phyloP scores from a whole-genome alignment of 23 red algal genomes.

The Agarophyton chilense region DNA sequence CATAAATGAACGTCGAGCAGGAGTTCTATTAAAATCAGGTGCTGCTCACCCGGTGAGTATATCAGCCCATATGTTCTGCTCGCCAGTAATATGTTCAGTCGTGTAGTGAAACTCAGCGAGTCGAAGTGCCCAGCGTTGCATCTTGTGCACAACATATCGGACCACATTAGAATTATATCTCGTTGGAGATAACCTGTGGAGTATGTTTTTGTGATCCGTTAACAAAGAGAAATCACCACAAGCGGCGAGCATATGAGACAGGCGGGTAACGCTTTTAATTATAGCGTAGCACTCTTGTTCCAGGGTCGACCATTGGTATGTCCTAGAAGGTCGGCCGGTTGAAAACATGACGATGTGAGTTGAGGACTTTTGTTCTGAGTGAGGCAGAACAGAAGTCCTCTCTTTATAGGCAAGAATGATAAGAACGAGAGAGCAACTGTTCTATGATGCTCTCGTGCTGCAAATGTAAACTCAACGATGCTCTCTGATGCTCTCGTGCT shows the following conservation, averaged over 20 bases:
- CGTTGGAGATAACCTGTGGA: background rate
- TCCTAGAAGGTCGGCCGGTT: too few species aligned
- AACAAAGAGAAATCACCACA: background rate
- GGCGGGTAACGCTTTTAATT: background rate
- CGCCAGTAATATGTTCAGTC: background rate
- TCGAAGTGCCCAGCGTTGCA: slow-evolving; percentile 12
- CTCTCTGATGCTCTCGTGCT: too few species aligned
- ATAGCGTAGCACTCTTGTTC: slow-evolving; percentile 8
- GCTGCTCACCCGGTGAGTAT: background rate
- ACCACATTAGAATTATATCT: background rate
- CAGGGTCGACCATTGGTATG: background rate
- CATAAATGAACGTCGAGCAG: background rate
- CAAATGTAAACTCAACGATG: too few species aligned
- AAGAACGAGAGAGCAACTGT: too few species aligned
- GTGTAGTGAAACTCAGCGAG: background rate
- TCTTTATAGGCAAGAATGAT: too few species aligned
- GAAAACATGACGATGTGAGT: too few species aligned
- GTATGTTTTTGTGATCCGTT: background rate
- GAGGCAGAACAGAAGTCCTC: too few species aligned
- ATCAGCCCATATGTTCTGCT: slow-evolving; percentile 3
- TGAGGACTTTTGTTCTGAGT: too few species aligned
- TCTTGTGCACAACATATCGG: background rate
- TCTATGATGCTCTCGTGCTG: too few species aligned
- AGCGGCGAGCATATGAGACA: background rate
- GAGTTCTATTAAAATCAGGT: background rate